Conservation (phyloP, 257 asterid species). For the Salvia rosmarinus region DNA sequence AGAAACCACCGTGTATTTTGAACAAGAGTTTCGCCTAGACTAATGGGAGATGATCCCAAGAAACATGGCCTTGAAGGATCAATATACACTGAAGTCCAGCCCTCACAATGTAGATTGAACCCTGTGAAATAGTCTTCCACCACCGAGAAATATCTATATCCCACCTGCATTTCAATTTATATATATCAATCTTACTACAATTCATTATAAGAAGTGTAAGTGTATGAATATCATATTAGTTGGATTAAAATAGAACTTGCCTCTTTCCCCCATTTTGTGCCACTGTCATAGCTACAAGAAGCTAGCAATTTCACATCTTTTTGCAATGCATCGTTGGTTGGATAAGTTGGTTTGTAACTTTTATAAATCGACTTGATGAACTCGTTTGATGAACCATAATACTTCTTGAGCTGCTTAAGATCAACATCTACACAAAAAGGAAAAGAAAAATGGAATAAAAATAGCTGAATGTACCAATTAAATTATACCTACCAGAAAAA, state of each 20-base stretch:
- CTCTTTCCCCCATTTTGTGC: slow-evolving; percentile 65
- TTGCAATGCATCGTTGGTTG: not conserved
- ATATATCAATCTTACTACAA: not conserved
- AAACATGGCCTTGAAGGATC: slow-evolving; percentile 55
- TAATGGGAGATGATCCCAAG: slow-evolving; percentile 54
- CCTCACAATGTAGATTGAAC: slow-evolving; percentile 53
- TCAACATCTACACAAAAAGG: slow-evolving; percentile 38
- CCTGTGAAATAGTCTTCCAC: slow-evolving; percentile 61
- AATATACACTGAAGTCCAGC: slow-evolving; percentile 59
- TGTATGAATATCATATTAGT: not conserved
- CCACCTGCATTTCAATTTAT: slow-evolving; percentile 45
- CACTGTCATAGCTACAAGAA: slow-evolving; percentile 51
- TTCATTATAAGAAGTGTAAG: no score
- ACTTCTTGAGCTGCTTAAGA: slow-evolving; percentile 34
- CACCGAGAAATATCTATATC: slow-evolving; percentile 53
- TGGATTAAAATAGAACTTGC: slow-evolving; percentile 31
- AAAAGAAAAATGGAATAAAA: not conserved
- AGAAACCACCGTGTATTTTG: slow-evolving; percentile 61
- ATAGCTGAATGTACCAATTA: not conserved
- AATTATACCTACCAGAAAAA: not conserved
- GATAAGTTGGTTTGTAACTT: slow-evolving; percentile 23
- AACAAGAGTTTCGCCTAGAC: slow-evolving; percentile 47
- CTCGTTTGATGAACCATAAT: slow-evolving; percentile 59
- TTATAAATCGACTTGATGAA: slow-evolving; percentile 45
- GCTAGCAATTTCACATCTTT: slow-evolving; percentile 49